phyloP scores from a whole-genome alignment of 495 filamentous ascomycete genomes.

The Penicillium verhagenii region DNA sequence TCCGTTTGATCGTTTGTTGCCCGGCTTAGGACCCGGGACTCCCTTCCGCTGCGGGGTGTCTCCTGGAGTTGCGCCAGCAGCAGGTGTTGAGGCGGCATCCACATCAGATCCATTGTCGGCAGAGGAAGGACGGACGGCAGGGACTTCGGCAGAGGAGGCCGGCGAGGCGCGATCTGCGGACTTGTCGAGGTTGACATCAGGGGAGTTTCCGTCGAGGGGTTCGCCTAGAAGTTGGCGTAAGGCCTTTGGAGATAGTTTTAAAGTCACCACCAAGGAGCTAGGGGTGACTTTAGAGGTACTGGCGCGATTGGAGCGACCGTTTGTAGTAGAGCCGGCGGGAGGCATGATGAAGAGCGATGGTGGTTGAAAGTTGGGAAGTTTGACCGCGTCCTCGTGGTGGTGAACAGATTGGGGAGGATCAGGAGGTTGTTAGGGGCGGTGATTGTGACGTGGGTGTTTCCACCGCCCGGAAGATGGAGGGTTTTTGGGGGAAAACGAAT shows the following conservation, averaged over 20 bases:
- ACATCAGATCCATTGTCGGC: conserved; percentile 55
- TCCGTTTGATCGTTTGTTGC: conserved; percentile 58
- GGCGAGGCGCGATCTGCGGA: conserved; percentile 47
- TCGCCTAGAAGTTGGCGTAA: conserved; percentile 47
- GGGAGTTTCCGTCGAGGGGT: conserved; percentile 17
- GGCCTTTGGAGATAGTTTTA: conserved; percentile 50
- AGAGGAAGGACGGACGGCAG: conserved; percentile 50
- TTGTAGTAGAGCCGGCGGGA: conserved; percentile 31
- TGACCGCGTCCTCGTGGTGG: conserved; percentile 1
- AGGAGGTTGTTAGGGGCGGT: conserved; percentile 14
- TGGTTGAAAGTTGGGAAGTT: conserved; percentile 4
- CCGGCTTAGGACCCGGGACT: conserved; percentile 54
- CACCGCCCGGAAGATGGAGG: conserved; percentile 13
- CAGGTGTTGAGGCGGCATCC: conserved; percentile 54
- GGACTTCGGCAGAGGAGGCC: conserved; percentile 50
- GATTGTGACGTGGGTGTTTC: conserved; percentile 25
- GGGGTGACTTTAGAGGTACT: conserved; percentile 31
- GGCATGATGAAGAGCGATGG: conserved; percentile 33
- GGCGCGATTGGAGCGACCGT: conserved; percentile 41
- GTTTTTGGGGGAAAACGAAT: not conserved
- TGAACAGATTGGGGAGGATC: conserved; percentile 9
- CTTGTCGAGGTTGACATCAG: conserved; percentile 37
- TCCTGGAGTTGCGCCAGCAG: conserved; percentile 51
- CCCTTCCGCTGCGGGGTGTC: conserved; percentile 56
- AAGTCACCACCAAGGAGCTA: conserved; percentile 47